Percentiles rank a stretch among this genome's conserved stretches.
These are phyloP conservation scores for Phytophthora europaea DNA, from an alignment of 352 stramenopile species.

Conservation along the genomic window DNA sequence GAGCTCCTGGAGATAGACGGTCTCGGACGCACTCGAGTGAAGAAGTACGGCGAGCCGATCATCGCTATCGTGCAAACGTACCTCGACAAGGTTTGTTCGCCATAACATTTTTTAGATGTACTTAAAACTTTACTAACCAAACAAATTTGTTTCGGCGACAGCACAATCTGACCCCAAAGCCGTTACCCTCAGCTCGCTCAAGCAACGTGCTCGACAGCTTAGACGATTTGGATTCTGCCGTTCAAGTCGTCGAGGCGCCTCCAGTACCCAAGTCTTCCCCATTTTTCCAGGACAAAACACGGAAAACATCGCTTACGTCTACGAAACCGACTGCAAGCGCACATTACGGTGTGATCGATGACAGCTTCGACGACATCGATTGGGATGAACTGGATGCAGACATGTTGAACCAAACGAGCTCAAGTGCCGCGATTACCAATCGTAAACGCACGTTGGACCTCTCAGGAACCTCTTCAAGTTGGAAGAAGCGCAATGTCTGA, in stretches of 20 bases:
- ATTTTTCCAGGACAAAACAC: slow-evolving; percentile 57
- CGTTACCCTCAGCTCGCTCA: slow-evolving; percentile 23
- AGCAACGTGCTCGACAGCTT: slow-evolving; percentile 39
- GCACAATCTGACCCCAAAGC: slow-evolving; percentile 72
- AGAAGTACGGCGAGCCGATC: slow-evolving; percentile 89
- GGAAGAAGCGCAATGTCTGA: slow-evolving; percentile 41
- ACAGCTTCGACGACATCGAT: slow-evolving; percentile 72
- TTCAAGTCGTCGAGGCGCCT: slow-evolving; percentile 37
- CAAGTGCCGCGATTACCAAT: slow-evolving; percentile 18
- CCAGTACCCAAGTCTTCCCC: slow-evolving; percentile 44
- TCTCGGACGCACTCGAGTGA: slow-evolving; percentile 83
- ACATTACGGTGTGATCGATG: slow-evolving; percentile 29
- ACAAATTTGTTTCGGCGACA: slow-evolving; percentile 20
- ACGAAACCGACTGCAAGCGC: slow-evolving; percentile 12
- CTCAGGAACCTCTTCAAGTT: slow-evolving; percentile 3
- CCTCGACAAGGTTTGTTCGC: slow-evolving; percentile 67
- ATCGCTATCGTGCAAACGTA: slow-evolving; percentile 87
- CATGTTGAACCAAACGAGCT: slow-evolving; percentile 51
- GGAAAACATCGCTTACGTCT: slow-evolving; percentile 18
- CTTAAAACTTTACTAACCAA: slow-evolving; percentile 5
- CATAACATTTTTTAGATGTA: neutral
- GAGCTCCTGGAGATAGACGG: slow-evolving; percentile 87
- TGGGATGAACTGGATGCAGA: slow-evolving; percentile 66
- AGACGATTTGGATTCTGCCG: slow-evolving; percentile 38
- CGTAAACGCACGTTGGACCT: slow-evolving; percentile 38